Percentiles rank a stretch among this genome's conserved stretches.
These are phyloP conservation scores for Boletus rex-veris DNA, from an alignment of 768 basidiomycete genomes.

Conservation along the genomic window DNA sequence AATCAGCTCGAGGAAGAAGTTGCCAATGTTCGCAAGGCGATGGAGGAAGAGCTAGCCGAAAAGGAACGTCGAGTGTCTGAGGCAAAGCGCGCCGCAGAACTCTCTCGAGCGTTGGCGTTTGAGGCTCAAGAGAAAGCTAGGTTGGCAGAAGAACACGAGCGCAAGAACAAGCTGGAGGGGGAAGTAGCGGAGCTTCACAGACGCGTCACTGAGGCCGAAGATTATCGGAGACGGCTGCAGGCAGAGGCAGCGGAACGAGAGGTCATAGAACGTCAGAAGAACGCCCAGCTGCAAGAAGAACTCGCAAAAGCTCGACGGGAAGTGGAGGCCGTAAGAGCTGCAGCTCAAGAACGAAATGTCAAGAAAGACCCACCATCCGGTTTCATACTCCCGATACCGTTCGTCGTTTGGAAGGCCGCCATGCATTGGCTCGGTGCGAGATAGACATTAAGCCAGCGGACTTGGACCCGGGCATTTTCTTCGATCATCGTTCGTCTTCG, in stretches of 20 bases:
- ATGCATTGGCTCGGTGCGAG: constrained; percentile 33
- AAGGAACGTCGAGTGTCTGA: constrained; percentile 23
- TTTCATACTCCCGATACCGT: constrained; percentile 32
- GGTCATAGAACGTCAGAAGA: constrained; percentile 26
- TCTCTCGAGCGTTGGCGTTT: constrained; percentile 21
- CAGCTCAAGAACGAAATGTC: constrained; percentile 22
- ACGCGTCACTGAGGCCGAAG: constrained; percentile 28
- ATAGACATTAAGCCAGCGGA: constrained; percentile 5
- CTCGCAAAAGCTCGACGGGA: constrained; percentile 28
- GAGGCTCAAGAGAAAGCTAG: constrained; percentile 32
- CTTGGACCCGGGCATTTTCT: not conserved
- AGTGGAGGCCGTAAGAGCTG: constrained; percentile 20
- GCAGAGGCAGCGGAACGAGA: constrained; percentile 28
- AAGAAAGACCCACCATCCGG: constrained; percentile 30
- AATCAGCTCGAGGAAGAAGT: constrained; percentile 29
- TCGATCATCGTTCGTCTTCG: not conserved
- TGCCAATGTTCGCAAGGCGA: constrained; percentile 18
- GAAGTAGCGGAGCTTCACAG: constrained; percentile 26
- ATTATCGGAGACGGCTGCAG: constrained; percentile 25
- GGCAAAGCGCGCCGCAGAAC: constrained; percentile 29
- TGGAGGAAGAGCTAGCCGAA: constrained; percentile 21
- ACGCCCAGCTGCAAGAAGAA: constrained; percentile 29
- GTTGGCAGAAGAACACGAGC: constrained; percentile 29
- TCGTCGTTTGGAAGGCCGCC: constrained; percentile 33
- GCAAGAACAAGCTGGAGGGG: constrained; percentile 26